Percentiles rank a stretch among this genome's conserved stretches.
Conservation (phyloP, 306 rosid species). For the Corylus americana region DNA sequence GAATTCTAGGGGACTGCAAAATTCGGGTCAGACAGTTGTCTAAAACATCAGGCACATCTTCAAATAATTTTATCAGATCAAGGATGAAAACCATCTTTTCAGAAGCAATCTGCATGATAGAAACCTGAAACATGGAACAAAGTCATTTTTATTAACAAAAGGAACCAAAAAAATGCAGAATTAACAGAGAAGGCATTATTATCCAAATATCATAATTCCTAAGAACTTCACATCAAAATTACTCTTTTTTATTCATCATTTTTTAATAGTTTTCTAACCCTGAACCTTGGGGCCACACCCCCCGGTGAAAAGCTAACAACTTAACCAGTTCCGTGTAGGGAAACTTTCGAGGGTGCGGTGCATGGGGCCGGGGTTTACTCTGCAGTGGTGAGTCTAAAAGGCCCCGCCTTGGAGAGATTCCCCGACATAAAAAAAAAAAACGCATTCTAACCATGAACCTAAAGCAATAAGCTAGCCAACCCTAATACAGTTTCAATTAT, state of each 20-base stretch:
- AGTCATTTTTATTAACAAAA: not conserved
- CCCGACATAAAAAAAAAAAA: too few relatives aligned
- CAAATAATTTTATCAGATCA: constrained; percentile 76
- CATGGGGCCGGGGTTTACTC: too few relatives aligned
- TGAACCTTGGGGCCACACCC: not conserved
- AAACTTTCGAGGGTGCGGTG: too few relatives aligned
- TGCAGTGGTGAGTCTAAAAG: too few relatives aligned
- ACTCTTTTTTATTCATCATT: not conserved
- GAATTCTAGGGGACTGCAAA: constrained; percentile 70
- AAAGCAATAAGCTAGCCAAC: not conserved
- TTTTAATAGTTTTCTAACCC: not conserved
- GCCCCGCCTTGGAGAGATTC: too few relatives aligned
- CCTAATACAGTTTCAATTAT: not conserved
- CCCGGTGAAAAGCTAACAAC: too few relatives aligned
- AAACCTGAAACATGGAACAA: constrained; percentile 67
- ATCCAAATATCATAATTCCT: not conserved
- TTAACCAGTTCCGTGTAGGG: too few relatives aligned
- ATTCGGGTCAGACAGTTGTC: constrained; percentile 68
- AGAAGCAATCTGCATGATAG: constrained; percentile 93
- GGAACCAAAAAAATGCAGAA: not conserved
- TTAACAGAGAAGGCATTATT: not conserved
- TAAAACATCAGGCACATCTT: constrained; percentile 60
- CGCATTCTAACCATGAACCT: not conserved
- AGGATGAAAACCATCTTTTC: constrained; percentile 70
- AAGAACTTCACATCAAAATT: not conserved